Base-by-base conservation (phyloP, 164 flowering plant species). In the Malania oleifera region DNA sequence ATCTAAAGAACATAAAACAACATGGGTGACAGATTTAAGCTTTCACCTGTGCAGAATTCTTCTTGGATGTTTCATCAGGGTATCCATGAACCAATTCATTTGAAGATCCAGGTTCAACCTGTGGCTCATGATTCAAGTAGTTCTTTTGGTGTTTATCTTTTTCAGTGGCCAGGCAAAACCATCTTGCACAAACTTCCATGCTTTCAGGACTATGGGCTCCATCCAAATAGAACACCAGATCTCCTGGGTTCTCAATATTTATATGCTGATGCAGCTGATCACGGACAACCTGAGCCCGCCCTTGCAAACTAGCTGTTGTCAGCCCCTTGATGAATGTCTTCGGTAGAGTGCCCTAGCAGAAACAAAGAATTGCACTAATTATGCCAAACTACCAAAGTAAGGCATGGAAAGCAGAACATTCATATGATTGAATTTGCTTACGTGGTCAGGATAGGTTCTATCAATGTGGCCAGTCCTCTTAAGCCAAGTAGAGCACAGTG, bases 181-280 rank as follows among this genome's bases (percentile, higher is more conserved):
- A 95, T 63, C 60, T 82, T 49, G 79, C 99, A 67, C 97, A 95
- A 39, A 78, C 73, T 45, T 86, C 97, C 96, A 95, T 86, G 77
- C 99, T 95, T 78, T 95, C 97, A 60, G 95, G 97, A 63, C 93
- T 95, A 67, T 95, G 97, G 43, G 99, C 99, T 40, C 99, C 99
- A 78, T 95, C 99, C 72, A 95, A 65, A 72, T 77, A 91, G 68
- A 86, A 95, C 25, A 87, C 83, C 28, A 91, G 75, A 63, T 84
- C 79, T 60, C 76, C 87, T 35, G 74, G 37, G 50, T 56, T 64
- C 61, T 82, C 84, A 66, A 23, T 55, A 62, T 71, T 62, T 18
- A 70, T 49, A 43, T 35, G 57, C 41, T 47, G n/a, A n/a, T n/a
- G n/a, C n/a, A n/a, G n/a, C n/a, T n/a, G 76, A 69, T 95, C 95